phyloP scores from a whole-genome alignment of 768 basidiomycete genomes.

The Suillus plorans region DNA sequence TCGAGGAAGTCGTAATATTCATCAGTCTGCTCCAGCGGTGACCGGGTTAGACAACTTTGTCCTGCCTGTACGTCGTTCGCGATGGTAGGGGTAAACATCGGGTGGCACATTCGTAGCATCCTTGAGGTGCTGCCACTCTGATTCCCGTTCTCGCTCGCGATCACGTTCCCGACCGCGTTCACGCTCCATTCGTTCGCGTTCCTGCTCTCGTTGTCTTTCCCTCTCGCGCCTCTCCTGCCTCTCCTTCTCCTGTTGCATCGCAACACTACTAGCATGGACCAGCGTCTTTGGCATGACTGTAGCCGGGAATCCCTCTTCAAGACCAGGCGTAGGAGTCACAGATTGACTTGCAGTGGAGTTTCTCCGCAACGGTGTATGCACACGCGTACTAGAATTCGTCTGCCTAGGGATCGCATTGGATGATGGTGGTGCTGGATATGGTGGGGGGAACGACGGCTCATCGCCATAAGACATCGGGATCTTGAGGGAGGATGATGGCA shows the following conservation, averaged over 20 bases:
- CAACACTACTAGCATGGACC: constrained; percentile 53
- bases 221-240: constrained; percentile 36
- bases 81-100: constrained; percentile 18
- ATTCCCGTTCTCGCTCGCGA: constrained; percentile 22
- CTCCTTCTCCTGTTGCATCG: constrained; percentile 51
- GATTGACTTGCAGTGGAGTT: neutral
- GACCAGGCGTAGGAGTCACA: neutral
- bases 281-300: constrained; percentile 23
- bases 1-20: neutral
- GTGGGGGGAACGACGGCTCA: constrained; percentile 25
- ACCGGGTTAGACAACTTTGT: constrained; percentile 13
- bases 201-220: constrained; percentile 26
- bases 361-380: constrained; percentile 3
- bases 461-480: constrained; percentile 36
- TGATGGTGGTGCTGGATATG: constrained; percentile 18
- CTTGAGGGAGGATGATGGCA: constrained; percentile 43
- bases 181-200: constrained; percentile 27
- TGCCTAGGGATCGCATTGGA: constrained; percentile 20
- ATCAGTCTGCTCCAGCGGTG: constrained; percentile 13
- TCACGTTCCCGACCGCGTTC: constrained; percentile 13
- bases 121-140: constrained; percentile 18
- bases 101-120: constrained; percentile 27
- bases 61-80: constrained; percentile 20
- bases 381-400: constrained; percentile 18
- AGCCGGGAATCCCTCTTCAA: neutral